Base-by-base conservation (phyloP, 192 early-diverging fungal genomes). In the Dissophora ornata region DNA sequence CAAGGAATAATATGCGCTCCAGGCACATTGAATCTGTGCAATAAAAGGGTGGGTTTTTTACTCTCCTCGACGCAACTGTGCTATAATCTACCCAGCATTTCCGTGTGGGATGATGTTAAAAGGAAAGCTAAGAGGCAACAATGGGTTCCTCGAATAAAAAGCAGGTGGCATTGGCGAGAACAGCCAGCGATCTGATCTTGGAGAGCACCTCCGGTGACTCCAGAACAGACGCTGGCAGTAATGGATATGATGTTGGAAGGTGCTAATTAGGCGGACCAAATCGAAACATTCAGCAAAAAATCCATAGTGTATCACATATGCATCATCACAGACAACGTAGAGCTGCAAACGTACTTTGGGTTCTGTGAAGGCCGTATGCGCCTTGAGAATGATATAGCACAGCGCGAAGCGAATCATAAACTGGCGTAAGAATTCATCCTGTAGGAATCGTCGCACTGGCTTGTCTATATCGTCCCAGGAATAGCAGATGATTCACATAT, bases 401-500 rank as follows among this genome's bases (percentile, higher is more conserved):
- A 98, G 41, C 0, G 95, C 90, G 78, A 92, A 96, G 24, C 95
- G 88, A 8, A 93, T 87, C 38, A 96, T 84, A 65, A 99, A 92
- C 67, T 95, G 94, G 28, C 94, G 85, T 69, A 99, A 70, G 77
- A 97, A 98, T 51, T 95, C 95, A 80, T 98, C 97, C 48, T 92
- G 83, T 53, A 97, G 67, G 79, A 99, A 99, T 52, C 86, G 51
- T 40, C 79, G 64, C n/a, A 82, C 33, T n/a, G 61, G 33, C 57
- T 64, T 78, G 38, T 88, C 86, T 88, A 56, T 10, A 21, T 28
- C 26, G 44, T 38, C 6, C 12, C 9, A 45, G 12, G 8, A 21
- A 25, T 9, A 45, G 30, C 47, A n/a, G n/a, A n/a, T n/a, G n/a
- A n/a, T n/a, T n/a, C n/a, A n/a, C n/a, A n/a, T n/a, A n/a, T n/a